Evolutionary conservation across 1,139 yeast species (phyloP), one percentile per base, ranked within the genome.

Genomic region (Hyphopichia fennica): DNA sequence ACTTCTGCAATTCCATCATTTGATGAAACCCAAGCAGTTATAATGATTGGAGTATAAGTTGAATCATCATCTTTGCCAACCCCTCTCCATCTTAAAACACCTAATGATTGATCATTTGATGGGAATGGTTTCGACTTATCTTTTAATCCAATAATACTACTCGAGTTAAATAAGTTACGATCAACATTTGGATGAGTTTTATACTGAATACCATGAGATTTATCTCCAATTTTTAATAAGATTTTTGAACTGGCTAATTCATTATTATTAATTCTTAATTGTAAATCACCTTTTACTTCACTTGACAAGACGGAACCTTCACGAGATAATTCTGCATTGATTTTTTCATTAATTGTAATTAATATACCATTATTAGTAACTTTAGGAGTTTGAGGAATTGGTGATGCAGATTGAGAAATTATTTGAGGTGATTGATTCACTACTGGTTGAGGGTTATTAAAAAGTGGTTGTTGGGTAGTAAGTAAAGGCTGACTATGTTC

Each of bases 171-270:
- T 56, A 80, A 66, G 38, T 71, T 72, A 59, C 88, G 84, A 69
- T 93, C 97, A 50, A 93, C 95, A 62, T 91, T 90, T 48, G 99
- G 99, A 69, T 93, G 97, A 23, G 98, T 89, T 65, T 91, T 91
- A 72, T 81, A 93, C 60, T 84, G 93, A 42, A 81, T 75, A 27
- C 79, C 79, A 29, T 71, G 58, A 16, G 71, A 62, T 35, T 71
- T 67, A 41, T 72, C 73, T 37, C 65, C 74, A 33, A 82, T 72
- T 38, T 72, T 62, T 48, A 91, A 72, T 47, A 81, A 61, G 44
- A 91, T 75, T 59, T 79, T 81, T 45, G 89, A 78, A 50, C 77
- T 77, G 17, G 95, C 81, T 49, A 84, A 73, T 28, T 75, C 77
- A 13, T 85, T 72, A 54, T 89, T 79, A 60, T 87, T 90, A 52